Base-by-base conservation (phyloP, 108 stramenopile genomes). In the Phaeodactylum tricornutum region DNA sequence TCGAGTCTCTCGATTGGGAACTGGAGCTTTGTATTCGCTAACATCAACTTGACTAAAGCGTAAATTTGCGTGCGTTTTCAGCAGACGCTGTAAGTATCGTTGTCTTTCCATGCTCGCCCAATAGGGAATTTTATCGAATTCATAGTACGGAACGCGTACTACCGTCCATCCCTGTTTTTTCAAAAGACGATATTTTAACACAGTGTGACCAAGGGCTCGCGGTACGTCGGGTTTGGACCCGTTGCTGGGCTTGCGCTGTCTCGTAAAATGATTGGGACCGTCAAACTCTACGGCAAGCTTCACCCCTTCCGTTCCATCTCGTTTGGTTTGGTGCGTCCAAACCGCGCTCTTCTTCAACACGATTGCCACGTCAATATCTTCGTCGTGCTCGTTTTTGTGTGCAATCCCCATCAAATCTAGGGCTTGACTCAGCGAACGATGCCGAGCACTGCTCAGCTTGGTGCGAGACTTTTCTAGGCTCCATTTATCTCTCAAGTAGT, bases 61-160 rank as follows among this genome's bases (percentile, higher is more conserved):
- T 28, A 92, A 67, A 50, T 77, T 79, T 7, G 70, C 66, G 51
- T 92, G 84, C 0, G 89, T 92, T 46, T 92, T 92, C 36, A 92
- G 64, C 14, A 74, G 67, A 8, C 89, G 59, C 52, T 92, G 89
- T 7, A 92, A 59, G 48, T 92, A 92, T 17, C 89, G 54, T 63
- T 92, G 89, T 44, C 84, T 54, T 63, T 90, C 74, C 88, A 92
- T 92, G 29, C 66, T 74, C 20, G 89, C 85, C 78, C 83, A 92
- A 48, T 77, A 81, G 11, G 89, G 89, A 27, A 92, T 92, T 46
- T 74, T 84, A 43, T 92, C 89, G 57, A 84, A 92, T 53, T 87
- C 89, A 62, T 77, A 92, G 32, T 74, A 92, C 1, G 89, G 89
- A 8, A 92, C 79, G 11, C 89, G 66, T 37, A 92, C 78, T 0